phyloP scores from a whole-genome alignment of 2,329 filamentous ascomycete genomes.

The Fusarium musae region DNA sequence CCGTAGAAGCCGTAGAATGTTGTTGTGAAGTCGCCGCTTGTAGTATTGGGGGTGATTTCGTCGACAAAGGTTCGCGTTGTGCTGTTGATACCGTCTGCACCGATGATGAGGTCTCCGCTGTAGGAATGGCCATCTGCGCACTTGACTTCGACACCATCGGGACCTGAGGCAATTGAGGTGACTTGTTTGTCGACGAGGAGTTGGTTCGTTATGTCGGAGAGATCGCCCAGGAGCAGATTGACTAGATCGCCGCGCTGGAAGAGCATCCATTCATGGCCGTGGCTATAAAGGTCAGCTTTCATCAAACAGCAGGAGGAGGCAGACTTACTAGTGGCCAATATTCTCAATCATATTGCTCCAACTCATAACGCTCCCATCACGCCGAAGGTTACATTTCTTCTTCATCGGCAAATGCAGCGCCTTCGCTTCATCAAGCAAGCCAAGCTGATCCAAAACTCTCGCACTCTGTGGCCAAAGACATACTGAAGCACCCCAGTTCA shows the following conservation, averaged over 20 bases:
- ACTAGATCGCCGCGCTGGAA: slow-evolving; percentile 30
- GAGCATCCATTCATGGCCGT: slow-evolving; percentile 34
- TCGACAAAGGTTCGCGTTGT: slow-evolving; percentile 8
- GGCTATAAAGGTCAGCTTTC: background rate
- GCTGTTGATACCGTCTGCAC: slow-evolving; percentile 36
- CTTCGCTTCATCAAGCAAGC: slow-evolving; percentile 3
- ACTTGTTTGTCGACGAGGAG: slow-evolving; percentile 27
- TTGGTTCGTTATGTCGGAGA: slow-evolving; percentile 3
- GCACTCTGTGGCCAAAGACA: slow-evolving; percentile 29
- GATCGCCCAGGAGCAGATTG: slow-evolving; percentile 18
- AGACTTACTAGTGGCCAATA: slow-evolving; percentile 9
- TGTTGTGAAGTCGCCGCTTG: slow-evolving; percentile 2
- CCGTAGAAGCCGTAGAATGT: slow-evolving; percentile 30
- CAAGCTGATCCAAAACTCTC: slow-evolving; percentile 17
- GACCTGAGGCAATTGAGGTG: background rate
- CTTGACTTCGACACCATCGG: slow-evolving; percentile 8
- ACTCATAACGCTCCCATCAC: slow-evolving; percentile 12
- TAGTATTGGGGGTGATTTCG: background rate
- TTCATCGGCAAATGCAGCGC: slow-evolving; percentile 5
- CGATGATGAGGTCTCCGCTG: slow-evolving; percentile 27
- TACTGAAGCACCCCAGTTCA: slow-evolving; percentile 21
- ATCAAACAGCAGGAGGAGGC: rapidly evolving
- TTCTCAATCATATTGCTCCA: slow-evolving; percentile 33
- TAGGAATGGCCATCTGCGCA: slow-evolving; percentile 25
- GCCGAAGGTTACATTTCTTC: slow-evolving; percentile 24